A percentile compares a stretch with the other conserved stretches of the same genome.
These are phyloP conservation scores for Trypanosoma boissoni DNA, from an alignment of 208 protist genomes.

Conservation along the genomic window DNA sequence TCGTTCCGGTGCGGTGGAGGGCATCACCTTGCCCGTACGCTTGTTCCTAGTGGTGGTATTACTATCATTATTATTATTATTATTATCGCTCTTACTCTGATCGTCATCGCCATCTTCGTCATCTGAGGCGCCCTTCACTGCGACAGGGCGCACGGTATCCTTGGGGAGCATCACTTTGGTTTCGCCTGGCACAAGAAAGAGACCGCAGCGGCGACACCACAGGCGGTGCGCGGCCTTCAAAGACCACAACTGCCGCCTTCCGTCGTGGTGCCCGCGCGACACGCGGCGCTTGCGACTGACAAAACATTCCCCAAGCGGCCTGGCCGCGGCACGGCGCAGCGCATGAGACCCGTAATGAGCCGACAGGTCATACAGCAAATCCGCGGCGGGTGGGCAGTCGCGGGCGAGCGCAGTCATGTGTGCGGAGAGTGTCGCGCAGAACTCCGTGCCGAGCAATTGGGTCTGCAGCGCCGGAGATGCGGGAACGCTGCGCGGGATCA, in stretches of 20 bases:
- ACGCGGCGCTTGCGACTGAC: slow-evolving; percentile 12
- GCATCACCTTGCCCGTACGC: no score
- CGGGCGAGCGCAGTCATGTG: slow-evolving; percentile 11
- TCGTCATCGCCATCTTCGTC: no score
- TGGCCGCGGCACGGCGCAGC: slow-evolving; percentile 40
- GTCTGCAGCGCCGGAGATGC: slow-evolving; percentile 26
- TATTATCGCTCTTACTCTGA: background rate
- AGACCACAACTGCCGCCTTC: slow-evolving; percentile 46
- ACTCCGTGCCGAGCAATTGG: slow-evolving; percentile 59
- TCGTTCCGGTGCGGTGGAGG: background rate
- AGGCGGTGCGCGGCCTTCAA: slow-evolving; percentile 23
- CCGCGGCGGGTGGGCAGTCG: background rate
- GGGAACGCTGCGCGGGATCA: slow-evolving; percentile 23
- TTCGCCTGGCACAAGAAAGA: slow-evolving; percentile 33
- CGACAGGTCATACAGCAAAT: slow-evolving; percentile 54
- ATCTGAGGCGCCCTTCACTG: background rate
- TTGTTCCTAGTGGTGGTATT: background rate
- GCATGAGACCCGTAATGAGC: slow-evolving; percentile 79
- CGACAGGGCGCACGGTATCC: background rate
- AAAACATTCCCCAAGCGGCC: slow-evolving; percentile 58
- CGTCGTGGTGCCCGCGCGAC: slow-evolving; percentile 25
- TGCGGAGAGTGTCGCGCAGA: slow-evolving; percentile 71
- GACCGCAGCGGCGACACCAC: slow-evolving; percentile 67
- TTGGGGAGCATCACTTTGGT: slow-evolving; percentile 6
- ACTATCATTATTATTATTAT: background rate